Percentiles rank a stretch among this genome's conserved stretches.
phyloP scores from a whole-genome alignment of 1,284 basidiomycete species.

The Omphalotus olearius region DNA sequence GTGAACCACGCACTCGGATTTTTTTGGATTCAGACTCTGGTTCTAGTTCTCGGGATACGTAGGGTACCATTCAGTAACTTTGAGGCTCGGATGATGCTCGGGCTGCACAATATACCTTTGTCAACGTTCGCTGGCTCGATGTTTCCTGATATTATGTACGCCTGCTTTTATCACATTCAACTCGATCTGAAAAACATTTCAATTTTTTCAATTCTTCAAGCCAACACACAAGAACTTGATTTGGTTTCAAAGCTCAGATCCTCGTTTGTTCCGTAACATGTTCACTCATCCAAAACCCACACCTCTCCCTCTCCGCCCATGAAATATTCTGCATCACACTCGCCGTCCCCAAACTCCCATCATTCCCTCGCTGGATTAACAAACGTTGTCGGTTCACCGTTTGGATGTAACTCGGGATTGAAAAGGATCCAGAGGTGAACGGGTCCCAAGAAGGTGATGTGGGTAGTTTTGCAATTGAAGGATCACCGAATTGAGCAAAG shows the following conservation, averaged over 20 bases:
- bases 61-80: too few relatives aligned
- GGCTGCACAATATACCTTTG: too few relatives aligned
- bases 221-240: too few relatives aligned
- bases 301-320: conserved; percentile 28
- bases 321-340: conserved; percentile 29
- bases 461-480: conserved; percentile 25
- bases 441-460: conserved; percentile 29
- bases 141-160: too few relatives aligned
- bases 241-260: conserved; percentile 18
- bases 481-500: conserved; percentile 32
- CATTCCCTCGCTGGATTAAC: conserved; percentile 18
- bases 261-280: conserved; percentile 26
- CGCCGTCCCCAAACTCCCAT: conserved; percentile 17
- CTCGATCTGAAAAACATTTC: too few relatives aligned
- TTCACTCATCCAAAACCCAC: conserved; percentile 38
- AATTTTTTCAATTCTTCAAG: too few relatives aligned
- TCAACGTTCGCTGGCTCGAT: too few relatives aligned
- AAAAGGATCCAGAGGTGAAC: conserved; percentile 11
- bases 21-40: too few relatives aligned
- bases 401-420: background rate
- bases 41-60: too few relatives aligned
- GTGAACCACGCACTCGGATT: too few relatives aligned
- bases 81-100: too few relatives aligned
- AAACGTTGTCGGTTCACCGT: conserved; percentile 3
- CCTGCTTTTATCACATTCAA: too few relatives aligned